These are phyloP conservation scores for Paragyromitra xinjiangensis DNA, from an alignment of 495 filamentous ascomycete genomes.

Conservation along the genomic window DNA sequence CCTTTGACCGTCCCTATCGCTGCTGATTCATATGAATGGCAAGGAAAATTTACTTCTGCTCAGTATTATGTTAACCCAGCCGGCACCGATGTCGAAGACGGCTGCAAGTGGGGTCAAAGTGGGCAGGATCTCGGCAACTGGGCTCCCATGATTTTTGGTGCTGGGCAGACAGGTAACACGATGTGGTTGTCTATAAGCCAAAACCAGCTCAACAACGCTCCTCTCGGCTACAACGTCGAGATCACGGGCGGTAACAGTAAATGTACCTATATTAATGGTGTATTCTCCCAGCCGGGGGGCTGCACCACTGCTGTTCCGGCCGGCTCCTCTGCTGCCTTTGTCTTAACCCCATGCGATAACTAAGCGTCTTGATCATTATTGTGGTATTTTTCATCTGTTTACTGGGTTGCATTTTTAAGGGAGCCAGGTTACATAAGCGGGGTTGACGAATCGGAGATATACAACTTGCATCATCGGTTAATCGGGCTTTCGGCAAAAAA, in stretches of 20 bases:
- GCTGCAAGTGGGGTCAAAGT: conserved; percentile 77
- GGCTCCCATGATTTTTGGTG: conserved; percentile 88
- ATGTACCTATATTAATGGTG: conserved; percentile 76
- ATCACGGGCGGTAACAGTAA: conserved; percentile 67
- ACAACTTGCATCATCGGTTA: conserved; percentile 29
- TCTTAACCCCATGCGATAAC: background rate
- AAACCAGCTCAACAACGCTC: conserved; percentile 66
- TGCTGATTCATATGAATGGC: conserved; percentile 75
- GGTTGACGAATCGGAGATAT: background rate
- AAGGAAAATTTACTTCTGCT: conserved; percentile 77
- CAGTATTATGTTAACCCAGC: conserved; percentile 97
- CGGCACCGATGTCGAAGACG: conserved; percentile 71
- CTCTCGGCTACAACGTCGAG: conserved; percentile 65
- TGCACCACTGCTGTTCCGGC: conserved; percentile 48
- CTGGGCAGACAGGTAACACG: conserved; percentile 70
- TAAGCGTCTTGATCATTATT: background rate
- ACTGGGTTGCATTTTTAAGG: conserved; percentile 34
- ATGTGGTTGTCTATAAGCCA: conserved; percentile 87
- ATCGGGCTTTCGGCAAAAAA: background rate
- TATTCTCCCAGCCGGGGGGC: conserved; percentile 65
- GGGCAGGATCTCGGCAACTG: conserved; percentile 75
- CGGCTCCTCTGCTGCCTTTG: conserved; percentile 16
- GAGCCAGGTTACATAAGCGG: conserved; percentile 18
- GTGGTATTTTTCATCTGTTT: conserved; percentile 27
- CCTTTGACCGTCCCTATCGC: conserved; percentile 78